Conservation (phyloP, 2,329 filamentous ascomycete species). For the Alternaria arbusti region DNA sequence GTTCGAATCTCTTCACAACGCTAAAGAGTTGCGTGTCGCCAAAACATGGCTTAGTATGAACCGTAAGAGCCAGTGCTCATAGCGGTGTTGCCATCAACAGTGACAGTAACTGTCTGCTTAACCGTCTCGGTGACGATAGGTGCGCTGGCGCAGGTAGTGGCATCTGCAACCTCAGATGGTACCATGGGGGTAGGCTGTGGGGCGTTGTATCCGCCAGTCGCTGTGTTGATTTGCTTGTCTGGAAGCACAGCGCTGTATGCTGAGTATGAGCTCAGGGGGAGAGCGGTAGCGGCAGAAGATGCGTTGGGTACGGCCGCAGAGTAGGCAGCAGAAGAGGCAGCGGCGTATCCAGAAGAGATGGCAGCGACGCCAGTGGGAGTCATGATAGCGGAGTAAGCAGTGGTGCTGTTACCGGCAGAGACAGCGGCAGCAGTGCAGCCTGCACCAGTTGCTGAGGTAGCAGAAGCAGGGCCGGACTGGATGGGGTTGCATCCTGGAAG, state of each 20-base stretch:
- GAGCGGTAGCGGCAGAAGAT: constrained; percentile 10
- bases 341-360: background rate
- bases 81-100: constrained; percentile 14
- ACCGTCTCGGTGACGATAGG: constrained; percentile 27
- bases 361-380: constrained; percentile 6
- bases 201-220: constrained; percentile 4
- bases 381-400: background rate
- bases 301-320: background rate
- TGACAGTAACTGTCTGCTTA: constrained; percentile 35
- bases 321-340: background rate
- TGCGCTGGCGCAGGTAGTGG: constrained; percentile 13
- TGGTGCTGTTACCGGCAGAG: constrained; percentile 7
- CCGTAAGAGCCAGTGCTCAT: constrained; percentile 6
- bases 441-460: constrained; percentile 34
- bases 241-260: constrained; percentile 16
- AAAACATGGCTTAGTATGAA: constrained; percentile 1
- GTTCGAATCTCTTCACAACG: background rate
- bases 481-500: constrained; percentile 50
- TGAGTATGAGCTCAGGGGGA: background rate
- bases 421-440: constrained; percentile 31
- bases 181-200: background rate
- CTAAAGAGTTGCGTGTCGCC: rapidly evolving
- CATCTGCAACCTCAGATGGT: constrained; percentile 8
- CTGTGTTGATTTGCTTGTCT: constrained; percentile 13
- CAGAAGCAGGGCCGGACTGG: constrained; percentile 42